Conservation (phyloP, 495 filamentous ascomycete species). For the Letharia lupina region DNA sequence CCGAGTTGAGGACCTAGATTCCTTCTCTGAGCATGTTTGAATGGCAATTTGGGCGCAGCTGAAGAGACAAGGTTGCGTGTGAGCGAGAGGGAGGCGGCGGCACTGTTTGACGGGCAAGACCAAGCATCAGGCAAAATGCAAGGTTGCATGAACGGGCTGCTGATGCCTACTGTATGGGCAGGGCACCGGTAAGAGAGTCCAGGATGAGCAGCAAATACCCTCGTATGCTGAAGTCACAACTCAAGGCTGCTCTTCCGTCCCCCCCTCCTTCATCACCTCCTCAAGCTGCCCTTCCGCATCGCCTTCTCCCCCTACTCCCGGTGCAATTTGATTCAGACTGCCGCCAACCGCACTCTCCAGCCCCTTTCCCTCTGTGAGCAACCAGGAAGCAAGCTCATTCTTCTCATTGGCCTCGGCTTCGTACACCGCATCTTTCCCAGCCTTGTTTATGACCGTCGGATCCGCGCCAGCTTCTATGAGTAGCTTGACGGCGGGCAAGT, state of each 20-base stretch:
- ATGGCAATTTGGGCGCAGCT: too few relatives aligned
- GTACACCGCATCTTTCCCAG: conserved; percentile 77
- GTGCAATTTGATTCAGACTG: not conserved
- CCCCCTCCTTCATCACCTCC: conserved; percentile 4
- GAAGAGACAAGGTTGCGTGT: too few relatives aligned
- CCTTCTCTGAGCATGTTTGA: too few relatives aligned
- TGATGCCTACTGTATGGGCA: too few relatives aligned
- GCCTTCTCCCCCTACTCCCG: not conserved
- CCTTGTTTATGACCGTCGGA: conserved; percentile 62
- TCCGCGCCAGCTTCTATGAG: conserved; percentile 68
- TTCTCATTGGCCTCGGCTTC: conserved; percentile 70
- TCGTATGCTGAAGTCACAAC: not conserved
- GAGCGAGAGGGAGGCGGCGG: too few relatives aligned
- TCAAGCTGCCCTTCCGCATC: not conserved
- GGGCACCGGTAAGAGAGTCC: too few relatives aligned
- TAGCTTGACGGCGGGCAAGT: conserved; percentile 67
- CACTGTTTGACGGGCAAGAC: too few relatives aligned
- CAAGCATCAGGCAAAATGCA: too few relatives aligned
- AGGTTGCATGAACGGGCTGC: too few relatives aligned
- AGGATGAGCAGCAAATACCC: too few relatives aligned
- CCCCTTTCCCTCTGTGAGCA: conserved; percentile 45
- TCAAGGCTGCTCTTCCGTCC: not conserved
- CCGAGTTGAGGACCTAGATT: too few relatives aligned
- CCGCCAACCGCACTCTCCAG: conserved; percentile 27
- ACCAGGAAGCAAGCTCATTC: conserved; percentile 56